Conservation (phyloP, 495 filamentous ascomycete species). For the Friedmanniomyces simplex region DNA sequence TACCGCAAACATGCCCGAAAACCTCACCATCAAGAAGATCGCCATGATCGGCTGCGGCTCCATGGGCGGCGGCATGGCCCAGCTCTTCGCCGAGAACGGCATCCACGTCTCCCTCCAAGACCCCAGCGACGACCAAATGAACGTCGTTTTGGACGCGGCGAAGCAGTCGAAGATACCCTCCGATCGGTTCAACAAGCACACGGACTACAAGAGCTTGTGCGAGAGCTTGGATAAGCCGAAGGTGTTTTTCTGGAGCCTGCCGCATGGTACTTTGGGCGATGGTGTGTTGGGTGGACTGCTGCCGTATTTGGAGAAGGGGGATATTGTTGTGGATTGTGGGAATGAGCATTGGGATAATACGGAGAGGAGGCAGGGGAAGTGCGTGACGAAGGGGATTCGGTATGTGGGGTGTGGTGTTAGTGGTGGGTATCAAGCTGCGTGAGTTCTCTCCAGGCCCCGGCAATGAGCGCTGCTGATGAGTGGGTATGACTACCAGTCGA, state of each 20-base stretch:
- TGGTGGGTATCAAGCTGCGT: constrained; percentile 60
- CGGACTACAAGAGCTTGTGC: constrained; percentile 21
- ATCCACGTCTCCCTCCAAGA: constrained; percentile 54
- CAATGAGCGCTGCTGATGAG: too few relatives aligned
- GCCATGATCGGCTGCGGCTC: constrained; percentile 55
- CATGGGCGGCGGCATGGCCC: constrained; percentile 58
- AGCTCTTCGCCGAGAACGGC: constrained; percentile 53
- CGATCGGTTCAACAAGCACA: constrained; percentile 30
- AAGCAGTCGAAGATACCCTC: constrained; percentile 27
- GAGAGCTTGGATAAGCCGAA: constrained; percentile 18
- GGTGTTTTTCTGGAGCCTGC: constrained; percentile 55
- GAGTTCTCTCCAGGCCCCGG: too few relatives aligned
- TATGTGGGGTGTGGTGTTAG: constrained; percentile 63
- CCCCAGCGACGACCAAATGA: constrained; percentile 40
- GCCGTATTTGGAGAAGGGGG: constrained; percentile 46
- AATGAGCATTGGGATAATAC: constrained; percentile 65
- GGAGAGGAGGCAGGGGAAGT: constrained; percentile 49
- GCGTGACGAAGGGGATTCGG: constrained; percentile 43
- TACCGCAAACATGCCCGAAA: not conserved
- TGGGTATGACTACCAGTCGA: too few relatives aligned
- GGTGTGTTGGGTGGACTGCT: constrained; percentile 50
- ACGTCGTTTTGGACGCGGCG: constrained; percentile 31
- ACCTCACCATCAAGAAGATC: constrained; percentile 32
- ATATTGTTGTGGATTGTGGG: constrained; percentile 62
- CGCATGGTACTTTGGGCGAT: constrained; percentile 60